These are phyloP conservation scores for Zostera marina DNA, from an alignment of 116 monocot species.

Conservation along the genomic window DNA sequence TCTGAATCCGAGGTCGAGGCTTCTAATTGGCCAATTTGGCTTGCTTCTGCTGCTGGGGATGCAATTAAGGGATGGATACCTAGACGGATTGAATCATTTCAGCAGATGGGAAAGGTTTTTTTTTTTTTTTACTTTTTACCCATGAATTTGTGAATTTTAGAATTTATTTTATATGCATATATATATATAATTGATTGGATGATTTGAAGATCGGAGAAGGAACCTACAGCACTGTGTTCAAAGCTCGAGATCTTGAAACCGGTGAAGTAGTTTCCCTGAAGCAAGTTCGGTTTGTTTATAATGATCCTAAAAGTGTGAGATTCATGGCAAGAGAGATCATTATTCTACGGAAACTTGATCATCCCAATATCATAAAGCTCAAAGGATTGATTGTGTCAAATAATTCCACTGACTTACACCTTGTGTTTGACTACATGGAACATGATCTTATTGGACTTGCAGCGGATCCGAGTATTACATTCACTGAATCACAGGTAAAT, in stretches of 20 bases:
- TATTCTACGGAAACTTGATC: conserved; percentile 65
- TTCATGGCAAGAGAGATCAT: conserved; percentile 90
- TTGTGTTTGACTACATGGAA: conserved; percentile 93
- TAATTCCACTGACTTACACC: conserved; percentile 60
- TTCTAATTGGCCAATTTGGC: no score
- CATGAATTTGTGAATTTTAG: background rate
- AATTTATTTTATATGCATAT: background rate
- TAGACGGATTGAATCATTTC: no score
- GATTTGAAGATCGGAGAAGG: conserved; percentile 81
- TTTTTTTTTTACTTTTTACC: background rate
- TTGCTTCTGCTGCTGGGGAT: no score
- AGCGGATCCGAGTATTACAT: conserved; percentile 52
- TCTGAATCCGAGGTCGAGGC: no score
- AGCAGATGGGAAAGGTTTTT: background rate
- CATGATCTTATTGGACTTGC: conserved; percentile 83
- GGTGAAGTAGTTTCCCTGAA: conserved; percentile 77
- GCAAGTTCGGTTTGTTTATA: conserved; percentile 66
- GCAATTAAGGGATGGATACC: no score
- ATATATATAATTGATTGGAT: background rate
- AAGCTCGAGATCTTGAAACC: conserved; percentile 64
- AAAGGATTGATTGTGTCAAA: conserved; percentile 65
- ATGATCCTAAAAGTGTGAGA: conserved; percentile 83
- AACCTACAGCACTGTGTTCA: conserved; percentile 79
- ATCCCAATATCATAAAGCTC: conserved; percentile 79
- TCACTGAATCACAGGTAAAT: conserved; percentile 69